Conservation (phyloP, 306 rosid species). For the Cicer cuneatum region DNA sequence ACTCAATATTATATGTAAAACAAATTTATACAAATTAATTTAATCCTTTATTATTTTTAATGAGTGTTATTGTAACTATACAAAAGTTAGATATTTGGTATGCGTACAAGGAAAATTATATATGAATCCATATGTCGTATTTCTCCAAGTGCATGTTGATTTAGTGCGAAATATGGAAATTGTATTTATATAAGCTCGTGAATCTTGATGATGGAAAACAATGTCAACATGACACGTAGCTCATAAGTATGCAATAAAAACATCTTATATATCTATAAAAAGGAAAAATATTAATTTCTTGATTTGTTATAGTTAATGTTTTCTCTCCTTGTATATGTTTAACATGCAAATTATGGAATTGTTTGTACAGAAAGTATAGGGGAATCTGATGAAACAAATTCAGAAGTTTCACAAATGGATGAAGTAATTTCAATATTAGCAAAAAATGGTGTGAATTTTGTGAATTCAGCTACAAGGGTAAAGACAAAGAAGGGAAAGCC, state of each 20-base stretch:
- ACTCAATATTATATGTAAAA: no score
- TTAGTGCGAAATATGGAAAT: conserved; percentile 22
- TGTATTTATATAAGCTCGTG: conserved; percentile 22
- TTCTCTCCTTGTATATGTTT: not conserved
- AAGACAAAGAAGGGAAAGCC: conserved; percentile 82
- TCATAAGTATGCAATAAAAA: not conserved
- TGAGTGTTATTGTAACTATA: not conserved
- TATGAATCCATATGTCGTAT: not conserved
- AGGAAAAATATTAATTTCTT: not conserved
- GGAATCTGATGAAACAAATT: conserved; percentile 53
- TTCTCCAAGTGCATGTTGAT: conserved; percentile 18
- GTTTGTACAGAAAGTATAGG: conserved; percentile 51
- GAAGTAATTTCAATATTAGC: conserved; percentile 66
- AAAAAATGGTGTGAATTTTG: conserved; percentile 63
- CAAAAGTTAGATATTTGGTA: not conserved
- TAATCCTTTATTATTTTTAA: not conserved
- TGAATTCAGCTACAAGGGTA: conserved; percentile 47
- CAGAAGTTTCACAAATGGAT: conserved; percentile 59
- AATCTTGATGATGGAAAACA: not conserved
- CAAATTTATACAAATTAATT: not conserved
- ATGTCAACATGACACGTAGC: conserved; percentile 32
- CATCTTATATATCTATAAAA: conserved; percentile 5
- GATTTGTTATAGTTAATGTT: not conserved
- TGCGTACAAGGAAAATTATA: conserved; percentile 5
- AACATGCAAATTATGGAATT: not conserved